These are phyloP conservation scores for Diversispora epigaea DNA, from an alignment of 192 early-diverging fungal species.

Conservation along the genomic window DNA sequence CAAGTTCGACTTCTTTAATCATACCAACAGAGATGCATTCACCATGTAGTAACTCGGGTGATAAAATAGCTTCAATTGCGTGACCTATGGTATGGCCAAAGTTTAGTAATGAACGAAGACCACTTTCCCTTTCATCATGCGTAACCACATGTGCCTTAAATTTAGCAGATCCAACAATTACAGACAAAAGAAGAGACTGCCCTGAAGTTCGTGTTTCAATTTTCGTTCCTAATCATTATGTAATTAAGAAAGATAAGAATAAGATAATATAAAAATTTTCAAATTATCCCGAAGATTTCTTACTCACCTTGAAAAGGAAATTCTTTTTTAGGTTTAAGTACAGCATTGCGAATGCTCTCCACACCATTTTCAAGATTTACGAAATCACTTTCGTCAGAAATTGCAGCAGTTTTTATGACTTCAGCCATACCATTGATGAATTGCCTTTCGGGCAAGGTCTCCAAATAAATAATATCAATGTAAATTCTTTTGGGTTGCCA, in stretches of 20 bases:
- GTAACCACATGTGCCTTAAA: conserved; percentile 97
- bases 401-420: conserved; percentile 96
- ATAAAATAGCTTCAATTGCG: conserved; percentile 89
- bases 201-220: conserved; percentile 60
- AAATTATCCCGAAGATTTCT: background rate
- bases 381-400: conserved; percentile 89
- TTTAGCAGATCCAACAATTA: conserved; percentile 82
- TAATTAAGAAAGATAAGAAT: background rate
- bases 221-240: conserved; percentile 44
- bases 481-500: conserved; percentile 94
- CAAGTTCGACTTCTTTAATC: conserved; percentile 92
- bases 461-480: conserved; percentile 84
- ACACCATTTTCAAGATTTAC: conserved; percentile 82
- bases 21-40: conserved; percentile 96
- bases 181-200: conserved; percentile 71
- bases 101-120: conserved; percentile 91
- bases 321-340: conserved; percentile 48
- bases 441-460: conserved; percentile 85
- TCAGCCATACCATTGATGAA: conserved; percentile 98
- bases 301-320: conserved; percentile 49
- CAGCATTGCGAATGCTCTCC: conserved; percentile 76
- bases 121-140: conserved; percentile 91
- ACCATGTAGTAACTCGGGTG: conserved; percentile 89
- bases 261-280: background rate
- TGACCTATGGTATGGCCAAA: conserved; percentile 98